phyloP scores from a whole-genome alignment of 768 basidiomycete species.

The Coprinopsis strossmayeri region DNA sequence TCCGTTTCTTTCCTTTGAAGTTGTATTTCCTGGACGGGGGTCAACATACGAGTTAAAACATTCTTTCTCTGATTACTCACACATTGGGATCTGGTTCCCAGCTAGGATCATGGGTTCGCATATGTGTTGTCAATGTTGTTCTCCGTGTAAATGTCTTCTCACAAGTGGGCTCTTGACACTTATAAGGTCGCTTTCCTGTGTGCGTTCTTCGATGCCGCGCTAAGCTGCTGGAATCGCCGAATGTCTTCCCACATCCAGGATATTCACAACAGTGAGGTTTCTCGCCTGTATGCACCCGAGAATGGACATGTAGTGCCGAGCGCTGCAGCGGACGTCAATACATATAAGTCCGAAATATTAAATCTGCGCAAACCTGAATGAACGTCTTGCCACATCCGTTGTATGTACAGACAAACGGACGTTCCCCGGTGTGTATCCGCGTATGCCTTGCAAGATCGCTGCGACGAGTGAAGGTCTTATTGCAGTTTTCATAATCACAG shows the following conservation, averaged over 20 bases:
- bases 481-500: conserved; percentile 68
- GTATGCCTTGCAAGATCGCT: conserved; percentile 83
- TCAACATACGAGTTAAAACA: conserved; percentile 3
- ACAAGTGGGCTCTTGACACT: conserved; percentile 76
- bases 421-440: conserved; percentile 87
- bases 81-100: conserved; percentile 83
- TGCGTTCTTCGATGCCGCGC: conserved; percentile 89
- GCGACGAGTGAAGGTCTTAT: conserved; percentile 75
- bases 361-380: conserved; percentile 59
- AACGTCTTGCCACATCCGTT: conserved; percentile 82
- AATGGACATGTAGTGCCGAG: conserved; percentile 85
- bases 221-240: conserved; percentile 87
- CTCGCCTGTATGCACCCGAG: conserved; percentile 88
- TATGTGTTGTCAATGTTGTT: conserved; percentile 80
- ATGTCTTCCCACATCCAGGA: conserved; percentile 80
- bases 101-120: conserved; percentile 79
- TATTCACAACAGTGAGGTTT: conserved; percentile 90
- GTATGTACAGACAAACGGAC: conserved; percentile 73
- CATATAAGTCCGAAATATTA: conserved; percentile 11
- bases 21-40: conserved; percentile 54
- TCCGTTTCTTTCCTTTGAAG: conserved; percentile 69
- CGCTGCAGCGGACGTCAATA: conserved; percentile 51
- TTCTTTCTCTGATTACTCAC: conserved; percentile 35
- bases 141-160: conserved; percentile 86
- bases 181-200: conserved; percentile 81